Conservation (phyloP, 495 filamentous ascomycete species). For the Xylaria bambusicola region DNA sequence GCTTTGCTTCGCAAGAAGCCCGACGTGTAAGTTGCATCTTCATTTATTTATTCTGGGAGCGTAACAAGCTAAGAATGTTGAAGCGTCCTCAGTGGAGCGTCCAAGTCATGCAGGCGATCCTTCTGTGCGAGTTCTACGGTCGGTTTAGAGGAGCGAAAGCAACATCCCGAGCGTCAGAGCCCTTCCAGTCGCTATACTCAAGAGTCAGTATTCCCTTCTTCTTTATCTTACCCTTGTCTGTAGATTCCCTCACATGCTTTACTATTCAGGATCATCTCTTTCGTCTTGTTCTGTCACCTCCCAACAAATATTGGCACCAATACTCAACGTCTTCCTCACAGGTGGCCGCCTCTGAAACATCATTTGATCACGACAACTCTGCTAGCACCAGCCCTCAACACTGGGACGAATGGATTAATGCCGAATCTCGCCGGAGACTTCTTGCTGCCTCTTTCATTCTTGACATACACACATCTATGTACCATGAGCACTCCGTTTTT, state of each 20-base stretch:
- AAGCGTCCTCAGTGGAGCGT: constrained; percentile 48
- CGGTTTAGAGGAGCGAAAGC: constrained; percentile 54
- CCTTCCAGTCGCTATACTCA: constrained; percentile 53
- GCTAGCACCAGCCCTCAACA: constrained; percentile 29
- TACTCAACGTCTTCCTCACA: constrained; percentile 50
- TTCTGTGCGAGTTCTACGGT: constrained; percentile 56
- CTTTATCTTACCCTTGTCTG: constrained; percentile 34
- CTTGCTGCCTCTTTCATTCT: constrained; percentile 52
- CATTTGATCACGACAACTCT: constrained; percentile 30
- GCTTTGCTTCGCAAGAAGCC: constrained; percentile 47
- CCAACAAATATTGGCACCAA: constrained; percentile 37
- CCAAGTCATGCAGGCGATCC: constrained; percentile 55
- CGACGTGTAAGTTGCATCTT: constrained; percentile 27
- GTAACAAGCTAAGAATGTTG: constrained; percentile 22
- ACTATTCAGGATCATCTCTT: constrained; percentile 34
- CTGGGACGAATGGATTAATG: constrained; percentile 52
- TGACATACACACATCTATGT: constrained; percentile 53
- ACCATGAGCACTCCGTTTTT: constrained; percentile 45
- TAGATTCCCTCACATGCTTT: constrained; percentile 41
- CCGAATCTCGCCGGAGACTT: constrained; percentile 52
- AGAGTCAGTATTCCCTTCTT: constrained; percentile 49
- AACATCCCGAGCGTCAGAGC: constrained; percentile 43
- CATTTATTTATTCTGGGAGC: neutral
- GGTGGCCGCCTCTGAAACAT: constrained; percentile 40
- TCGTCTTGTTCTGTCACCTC: constrained; percentile 40